A percentile compares a stretch with the other conserved stretches of the same genome.
Evolutionary conservation across 768 basidiomycete species (phyloP).

Genomic region (Kwoniella dejecticola): DNA sequence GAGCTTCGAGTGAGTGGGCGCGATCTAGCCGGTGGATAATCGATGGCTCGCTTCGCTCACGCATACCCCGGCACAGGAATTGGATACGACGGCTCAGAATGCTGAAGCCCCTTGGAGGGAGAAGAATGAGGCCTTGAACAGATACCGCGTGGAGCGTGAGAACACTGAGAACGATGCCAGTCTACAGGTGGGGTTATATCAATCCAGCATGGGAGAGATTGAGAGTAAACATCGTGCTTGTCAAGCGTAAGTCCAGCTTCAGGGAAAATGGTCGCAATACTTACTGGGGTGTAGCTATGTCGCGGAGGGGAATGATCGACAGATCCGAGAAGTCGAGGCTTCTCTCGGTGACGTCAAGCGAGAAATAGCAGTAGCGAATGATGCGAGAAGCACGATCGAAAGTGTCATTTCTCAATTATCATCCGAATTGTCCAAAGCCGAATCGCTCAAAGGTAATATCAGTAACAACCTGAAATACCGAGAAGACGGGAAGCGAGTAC

Average conservation of each 20-base stretch:
- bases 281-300: conserved; percentile 64
- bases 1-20: conserved; percentile 40
- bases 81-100: conserved; percentile 40
- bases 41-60: no score
- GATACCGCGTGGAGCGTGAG: conserved; percentile 37
- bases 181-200: conserved; percentile 45
- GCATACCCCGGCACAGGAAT: no score
- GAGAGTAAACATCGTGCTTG: conserved; percentile 46
- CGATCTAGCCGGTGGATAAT: no score
- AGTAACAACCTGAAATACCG: conserved; percentile 80
- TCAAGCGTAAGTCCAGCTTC: conserved; percentile 34
- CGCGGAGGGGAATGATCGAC: conserved; percentile 66
- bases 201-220: conserved; percentile 42
- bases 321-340: conserved; percentile 64
- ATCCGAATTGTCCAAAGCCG: conserved; percentile 63
- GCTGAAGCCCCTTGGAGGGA: conserved; percentile 50
- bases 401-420: conserved; percentile 64
- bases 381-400: conserved; percentile 54
- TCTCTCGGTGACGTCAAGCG: conserved; percentile 61
- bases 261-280: background rate
- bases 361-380: conserved; percentile 58
- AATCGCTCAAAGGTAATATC: conserved; percentile 47
- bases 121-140: conserved; percentile 41
- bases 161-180: conserved; percentile 46
- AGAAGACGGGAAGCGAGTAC: conserved; percentile 68